These are phyloP conservation scores for Aspergillus sp. DNA, from an alignment of 2,329 filamentous ascomycete genomes.

Conservation along the genomic window DNA sequence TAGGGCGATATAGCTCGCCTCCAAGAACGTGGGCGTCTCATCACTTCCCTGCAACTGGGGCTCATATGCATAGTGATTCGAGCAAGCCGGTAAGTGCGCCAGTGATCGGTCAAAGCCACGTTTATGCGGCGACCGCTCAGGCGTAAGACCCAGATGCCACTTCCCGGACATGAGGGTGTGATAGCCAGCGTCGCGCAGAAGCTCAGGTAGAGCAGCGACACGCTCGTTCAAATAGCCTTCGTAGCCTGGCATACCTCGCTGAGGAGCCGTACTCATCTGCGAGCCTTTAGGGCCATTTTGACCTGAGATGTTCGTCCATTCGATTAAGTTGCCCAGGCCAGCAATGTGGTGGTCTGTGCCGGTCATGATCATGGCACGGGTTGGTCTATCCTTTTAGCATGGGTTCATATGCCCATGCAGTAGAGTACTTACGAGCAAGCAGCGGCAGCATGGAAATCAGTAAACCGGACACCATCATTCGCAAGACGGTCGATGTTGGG, in stretches of 20 bases:
- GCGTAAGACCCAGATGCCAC: conserved; percentile 56
- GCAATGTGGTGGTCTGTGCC: conserved; percentile 54
- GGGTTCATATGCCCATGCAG: background rate
- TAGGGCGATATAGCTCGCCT: conserved; percentile 38
- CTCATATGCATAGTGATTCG: conserved; percentile 53
- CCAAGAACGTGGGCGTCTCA: conserved; percentile 35
- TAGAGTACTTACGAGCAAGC: conserved; percentile 47
- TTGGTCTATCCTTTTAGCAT: conserved; percentile 35
- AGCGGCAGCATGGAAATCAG: conserved; percentile 58
- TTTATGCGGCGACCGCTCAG: conserved; percentile 49
- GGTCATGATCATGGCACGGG: conserved; percentile 60
- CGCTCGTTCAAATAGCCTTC: conserved; percentile 58
- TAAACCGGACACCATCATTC: conserved; percentile 50
- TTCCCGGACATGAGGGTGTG: conserved; percentile 57
- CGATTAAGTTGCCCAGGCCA: conserved; percentile 52
- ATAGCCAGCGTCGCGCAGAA: conserved; percentile 54
- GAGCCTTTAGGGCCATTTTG: conserved; percentile 49
- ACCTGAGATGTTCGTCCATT: conserved; percentile 51
- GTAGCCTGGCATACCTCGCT: conserved; percentile 55
- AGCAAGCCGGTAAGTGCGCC: conserved; percentile 55
- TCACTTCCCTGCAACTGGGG: conserved; percentile 37
- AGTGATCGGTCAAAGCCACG: conserved; percentile 56
- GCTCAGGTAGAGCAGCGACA: conserved; percentile 53
- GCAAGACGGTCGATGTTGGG: conserved; percentile 53
- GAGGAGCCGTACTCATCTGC: conserved; percentile 47